Evolutionary conservation across 352 stramenopile species (phyloP), one percentile per base, ranked within the genome.

Genomic region (Porosira glacialis): DNA sequence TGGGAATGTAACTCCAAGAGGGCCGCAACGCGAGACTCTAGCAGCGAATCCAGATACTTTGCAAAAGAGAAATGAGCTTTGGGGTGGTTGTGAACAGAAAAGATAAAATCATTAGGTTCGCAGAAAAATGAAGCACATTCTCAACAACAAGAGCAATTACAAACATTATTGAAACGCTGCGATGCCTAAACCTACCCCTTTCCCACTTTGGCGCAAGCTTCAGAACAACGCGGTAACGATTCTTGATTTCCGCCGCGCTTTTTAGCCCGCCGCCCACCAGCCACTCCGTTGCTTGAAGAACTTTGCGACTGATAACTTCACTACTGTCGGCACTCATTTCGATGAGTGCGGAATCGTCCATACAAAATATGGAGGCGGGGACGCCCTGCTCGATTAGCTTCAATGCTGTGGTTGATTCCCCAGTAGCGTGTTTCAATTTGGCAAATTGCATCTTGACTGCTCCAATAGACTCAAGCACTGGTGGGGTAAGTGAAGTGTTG

Each of bases 251-350:
- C 51, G 89, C 88, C 2, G 92, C 94, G 79, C 96, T 94, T 52
- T 96, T 94, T 59, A 98, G 85, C 0, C 94, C 94, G 17, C 89
- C 95, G 56, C 95, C 92, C 70, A 96, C 93, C 85, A 97, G 97
- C 94, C 95, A 98, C 53, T 97, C 94, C 0, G 95, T 98, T 7
- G 94, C 89, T 35, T 97, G 84, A 3, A 99, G 84, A 19, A 98
- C 74, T 27, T 89, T 93, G 27, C 94, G 95, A 30, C 93, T 92
- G 70, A 88, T 70, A n/a, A 61, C 41, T 24, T 80, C 67, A 15
- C 62, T 49, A 67, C 65, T 74, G 50, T 75, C 53, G 4, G n/a
- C 30, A 30, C 26, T 15, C 27, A 19, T 64, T 44, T 56, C 45
- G 36, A 78, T 35, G 6, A 80, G 44, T 19, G 75, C 28, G n/a